Base-by-base conservation (phyloP, 2,329 filamentous ascomycete species). In the Verticillium albo-atrum region DNA sequence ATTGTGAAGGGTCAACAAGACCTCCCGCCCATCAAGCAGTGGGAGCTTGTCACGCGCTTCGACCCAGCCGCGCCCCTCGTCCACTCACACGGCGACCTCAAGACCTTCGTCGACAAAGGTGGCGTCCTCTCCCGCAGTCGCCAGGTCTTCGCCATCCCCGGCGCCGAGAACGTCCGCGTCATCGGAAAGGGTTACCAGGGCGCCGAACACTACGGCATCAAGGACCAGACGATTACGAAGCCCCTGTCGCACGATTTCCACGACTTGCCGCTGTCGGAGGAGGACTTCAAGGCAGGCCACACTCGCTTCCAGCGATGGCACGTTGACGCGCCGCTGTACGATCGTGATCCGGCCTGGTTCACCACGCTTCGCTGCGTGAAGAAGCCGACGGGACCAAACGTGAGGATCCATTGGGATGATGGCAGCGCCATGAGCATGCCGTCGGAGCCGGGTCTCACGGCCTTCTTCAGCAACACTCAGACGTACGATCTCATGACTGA, bases 291-390 rank as follows among this genome's bases (percentile, higher is more conserved):
- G 2, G 63, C 67, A 5, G 77, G 78, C 10, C 70, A 76, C 51
- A 78, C 75, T 1, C 75, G 77, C 20, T 80, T 80, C 60, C 77
- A 80, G 54, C 68, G 75, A 27, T 80, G 78, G 78, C 78, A 80
- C 60, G 77, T 80, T n/a, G 77, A 81, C 60, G 78, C 75, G 7
- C 75, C 77, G 1, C 68, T 79, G 2, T 79, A 78, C 61, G 73
- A 63, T 3, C 69, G 72, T 5, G 72, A 78, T 28, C 76, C 75
- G 0, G 72, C 76, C 1, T 75, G 71, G 70, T 77, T 77, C 63
- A 79, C 75, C 5, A 75, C 75, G 2, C 68, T 79, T 3, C 73
- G 75, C 5, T 73, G 71, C 47, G 57, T 77, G 57, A 75, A 71
- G 60, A 68, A 72, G 12, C 77, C 77, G 2, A 70, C 67, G 7